These are phyloP conservation scores for Penicillium desertorum DNA, from an alignment of 495 filamentous ascomycete genomes.

Conservation along the genomic window DNA sequence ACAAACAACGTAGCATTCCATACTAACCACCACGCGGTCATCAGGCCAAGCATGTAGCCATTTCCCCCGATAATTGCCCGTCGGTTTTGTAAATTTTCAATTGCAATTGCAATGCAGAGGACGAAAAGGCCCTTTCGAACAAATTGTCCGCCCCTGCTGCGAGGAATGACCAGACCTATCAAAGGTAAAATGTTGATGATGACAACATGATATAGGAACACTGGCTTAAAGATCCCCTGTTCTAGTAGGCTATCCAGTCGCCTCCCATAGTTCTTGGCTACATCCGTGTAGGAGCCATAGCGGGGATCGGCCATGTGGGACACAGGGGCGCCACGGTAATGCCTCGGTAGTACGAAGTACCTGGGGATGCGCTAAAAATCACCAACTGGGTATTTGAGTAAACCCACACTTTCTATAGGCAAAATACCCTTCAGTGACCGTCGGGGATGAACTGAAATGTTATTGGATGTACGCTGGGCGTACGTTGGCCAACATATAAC, in stretches of 20 bases:
- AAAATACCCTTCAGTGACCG: neutral
- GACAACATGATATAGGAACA: conserved; percentile 41
- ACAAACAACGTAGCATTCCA: conserved; percentile 64
- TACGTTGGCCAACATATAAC: neutral
- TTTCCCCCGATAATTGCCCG: conserved; percentile 57
- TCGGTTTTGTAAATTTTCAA: conserved; percentile 40
- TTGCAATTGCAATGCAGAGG: conserved; percentile 47
- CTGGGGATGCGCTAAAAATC: conserved; percentile 16
- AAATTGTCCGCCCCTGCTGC: conserved; percentile 23
- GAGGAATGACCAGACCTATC: conserved; percentile 37
- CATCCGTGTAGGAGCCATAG: conserved; percentile 22
- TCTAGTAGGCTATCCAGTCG: conserved; percentile 30
- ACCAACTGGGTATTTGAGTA: neutral
- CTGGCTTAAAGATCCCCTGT: conserved; percentile 35
- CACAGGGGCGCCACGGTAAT: conserved; percentile 24
- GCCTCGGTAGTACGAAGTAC: neutral
- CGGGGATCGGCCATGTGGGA: conserved; percentile 29
- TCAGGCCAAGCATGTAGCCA: conserved; percentile 67
- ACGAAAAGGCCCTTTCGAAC: conserved; percentile 56
- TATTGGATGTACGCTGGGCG: neutral
- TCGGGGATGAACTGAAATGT: neutral
- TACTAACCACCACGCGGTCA: conserved; percentile 63
- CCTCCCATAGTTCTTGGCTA: conserved; percentile 20
- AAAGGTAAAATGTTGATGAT: conserved; percentile 32
- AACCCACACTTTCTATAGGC: neutral